Percentiles rank a stretch among this genome's conserved stretches.
phyloP scores from a whole-genome alignment of 306 rosid species.

The Dalbergia cultrata region DNA sequence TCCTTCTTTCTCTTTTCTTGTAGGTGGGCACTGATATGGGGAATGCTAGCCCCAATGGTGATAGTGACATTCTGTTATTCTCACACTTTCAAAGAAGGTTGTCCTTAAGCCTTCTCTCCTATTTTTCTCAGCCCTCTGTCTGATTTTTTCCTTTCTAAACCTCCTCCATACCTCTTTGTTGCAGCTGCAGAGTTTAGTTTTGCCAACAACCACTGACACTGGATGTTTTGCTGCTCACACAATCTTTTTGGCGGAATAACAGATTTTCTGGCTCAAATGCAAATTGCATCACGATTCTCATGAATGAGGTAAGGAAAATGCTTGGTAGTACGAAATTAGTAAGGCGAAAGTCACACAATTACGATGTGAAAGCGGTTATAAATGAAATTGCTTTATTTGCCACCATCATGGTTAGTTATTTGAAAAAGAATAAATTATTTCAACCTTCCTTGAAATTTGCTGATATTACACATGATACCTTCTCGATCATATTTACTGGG shows the following conservation, averaged over 20 bases:
- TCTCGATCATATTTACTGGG: no score
- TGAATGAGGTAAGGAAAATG: constrained; percentile 44
- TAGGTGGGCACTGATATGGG: constrained; percentile 67
- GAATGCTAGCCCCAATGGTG: constrained; percentile 59
- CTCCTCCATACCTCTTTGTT: constrained; percentile 43
- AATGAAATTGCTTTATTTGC: background rate
- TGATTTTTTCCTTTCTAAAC: constrained; percentile 36
- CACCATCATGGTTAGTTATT: no score
- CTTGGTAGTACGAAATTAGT: background rate
- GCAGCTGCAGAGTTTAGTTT: constrained; percentile 55
- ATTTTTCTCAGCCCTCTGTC: constrained; percentile 46
- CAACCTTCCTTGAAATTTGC: no score
- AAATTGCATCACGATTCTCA: constrained; percentile 36
- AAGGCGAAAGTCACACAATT: background rate
- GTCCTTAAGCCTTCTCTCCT: constrained; percentile 51
- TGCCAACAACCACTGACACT: constrained; percentile 45
- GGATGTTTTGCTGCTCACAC: constrained; percentile 41
- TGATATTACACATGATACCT: no score
- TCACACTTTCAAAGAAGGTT: constrained; percentile 59
- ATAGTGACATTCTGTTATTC: constrained; percentile 62
- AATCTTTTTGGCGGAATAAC: constrained; percentile 30
- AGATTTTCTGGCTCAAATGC: constrained; percentile 25
- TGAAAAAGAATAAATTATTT: no score
- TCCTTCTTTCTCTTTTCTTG: constrained; percentile 5
- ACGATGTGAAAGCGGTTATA: background rate